These are phyloP conservation scores for Suhomyces vadensis DNA, from an alignment of 805 yeast genomes.

Conservation along the genomic window DNA sequence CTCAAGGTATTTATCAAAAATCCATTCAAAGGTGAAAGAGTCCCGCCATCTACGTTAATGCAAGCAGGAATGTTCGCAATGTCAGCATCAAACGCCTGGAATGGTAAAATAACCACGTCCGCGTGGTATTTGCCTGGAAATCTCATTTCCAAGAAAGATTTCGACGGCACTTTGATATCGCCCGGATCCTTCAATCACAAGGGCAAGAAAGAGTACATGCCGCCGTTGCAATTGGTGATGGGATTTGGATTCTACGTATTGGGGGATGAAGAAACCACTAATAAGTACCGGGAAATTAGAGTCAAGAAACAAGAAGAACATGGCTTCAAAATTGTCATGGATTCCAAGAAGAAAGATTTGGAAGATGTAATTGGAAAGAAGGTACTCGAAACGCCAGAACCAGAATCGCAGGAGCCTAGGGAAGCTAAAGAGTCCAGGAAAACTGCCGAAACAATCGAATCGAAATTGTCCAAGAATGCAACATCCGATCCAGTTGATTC, in stretches of 20 bases:
- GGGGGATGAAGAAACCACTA: conserved; percentile 56
- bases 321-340: conserved; percentile 37
- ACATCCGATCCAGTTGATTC: conserved; percentile 3
- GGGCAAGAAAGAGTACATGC: conserved; percentile 58
- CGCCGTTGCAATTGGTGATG: conserved; percentile 84
- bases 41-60: conserved; percentile 83
- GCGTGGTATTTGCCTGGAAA: conserved; percentile 82
- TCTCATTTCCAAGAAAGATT: conserved; percentile 69
- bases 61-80: conserved; percentile 91
- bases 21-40: conserved; percentile 64
- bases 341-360: conserved; percentile 39
- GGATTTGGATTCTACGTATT: conserved; percentile 85
- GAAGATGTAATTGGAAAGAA: conserved; percentile 21
- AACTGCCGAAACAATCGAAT: background rate
- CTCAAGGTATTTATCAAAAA: conserved; percentile 79
- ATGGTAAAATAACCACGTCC: conserved; percentile 72
- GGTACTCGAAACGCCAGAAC: background rate
- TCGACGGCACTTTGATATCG: conserved; percentile 56
- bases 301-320: conserved; percentile 34
- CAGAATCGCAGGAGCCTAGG: background rate
- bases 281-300: conserved; percentile 28
- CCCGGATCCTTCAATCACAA: conserved; percentile 61
- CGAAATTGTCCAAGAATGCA: background rate
- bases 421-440: background rate
- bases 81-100: conserved; percentile 88